Evolutionary conservation across 208 protist species (phyloP), one percentile per base, ranked within the genome.

Genomic region (Acanthamoeba divionensis): DNA sequence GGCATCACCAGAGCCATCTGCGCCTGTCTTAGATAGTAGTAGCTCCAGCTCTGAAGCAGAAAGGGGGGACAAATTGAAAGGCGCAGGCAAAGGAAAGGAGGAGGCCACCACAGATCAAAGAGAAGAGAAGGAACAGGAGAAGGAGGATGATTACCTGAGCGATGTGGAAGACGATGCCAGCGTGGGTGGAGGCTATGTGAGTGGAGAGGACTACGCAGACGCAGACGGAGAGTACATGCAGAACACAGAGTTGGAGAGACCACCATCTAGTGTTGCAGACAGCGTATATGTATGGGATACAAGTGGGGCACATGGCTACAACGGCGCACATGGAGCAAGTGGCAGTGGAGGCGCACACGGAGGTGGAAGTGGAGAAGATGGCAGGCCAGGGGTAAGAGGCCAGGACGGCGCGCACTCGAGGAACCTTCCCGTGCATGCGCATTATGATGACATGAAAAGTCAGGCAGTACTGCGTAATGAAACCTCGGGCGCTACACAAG

Each of bases 171-270:
- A 79, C 18, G 63, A 71, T 18, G 63, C 38, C 45, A 79, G 55
- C 67, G 67, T 57, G 21, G 12, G 31, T 26, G 67, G 55, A 41
- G 36, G 45, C 6, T 3, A 50, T 0, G 67, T 79, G 67, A 24
- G 67, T 26, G 67, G 67, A 1, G 67, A 79, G 45, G 67, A 79
- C 67, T 79, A 79, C 44, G 6, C 13, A 21, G 67, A 79, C 67
- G 24, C 12, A 21, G 67, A 47, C 12, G 5, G 5, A 0, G n/a
- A 79, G 44, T 47, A 57, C 1, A 52, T 52, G 36, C 1, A 1
- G 26, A 4, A 54, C 5, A 47, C 55, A 8, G 13, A 3, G n/a
- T 31, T 79, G 1, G 67, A 47, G 48, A n/a, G n/a, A n/a, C n/a
- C n/a, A n/a, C n/a, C 67, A 7, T 31, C n/a, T 67, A 41, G 62